Conservation (phyloP, 352 stramenopile genomes). For the Phytophthora nicotianae region DNA sequence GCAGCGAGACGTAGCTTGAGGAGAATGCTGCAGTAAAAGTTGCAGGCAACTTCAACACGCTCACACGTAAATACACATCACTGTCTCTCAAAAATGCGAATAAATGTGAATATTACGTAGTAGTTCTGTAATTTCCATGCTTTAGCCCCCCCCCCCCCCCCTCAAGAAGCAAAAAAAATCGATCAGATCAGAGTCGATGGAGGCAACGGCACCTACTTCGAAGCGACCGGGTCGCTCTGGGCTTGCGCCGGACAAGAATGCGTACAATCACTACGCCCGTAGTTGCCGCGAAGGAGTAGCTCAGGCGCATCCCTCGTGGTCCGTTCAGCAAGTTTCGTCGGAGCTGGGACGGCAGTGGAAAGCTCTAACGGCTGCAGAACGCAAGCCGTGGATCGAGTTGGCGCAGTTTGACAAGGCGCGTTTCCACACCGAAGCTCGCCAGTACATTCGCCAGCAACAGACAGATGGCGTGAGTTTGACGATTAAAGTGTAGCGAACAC, state of each 20-base stretch:
- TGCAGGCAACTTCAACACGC: conserved; percentile 12
- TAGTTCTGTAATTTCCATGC: background rate
- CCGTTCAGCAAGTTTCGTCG: conserved; percentile 49
- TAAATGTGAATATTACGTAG: conserved; percentile 8
- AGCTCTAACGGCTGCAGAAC: conserved; percentile 39
- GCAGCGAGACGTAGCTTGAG: conserved; percentile 29
- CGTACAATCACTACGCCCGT: conserved; percentile 59
- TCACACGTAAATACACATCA: conserved; percentile 12
- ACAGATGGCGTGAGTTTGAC: conserved; percentile 10
- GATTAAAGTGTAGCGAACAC: background rate
- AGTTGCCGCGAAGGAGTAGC: conserved; percentile 40
- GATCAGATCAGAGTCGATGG: conserved; percentile 6
- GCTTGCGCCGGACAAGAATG: conserved; percentile 39
- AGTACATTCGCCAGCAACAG: conserved; percentile 25
- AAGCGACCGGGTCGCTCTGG: conserved; percentile 6
- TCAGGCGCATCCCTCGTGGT: conserved; percentile 44
- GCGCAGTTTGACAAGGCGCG: conserved; percentile 66
- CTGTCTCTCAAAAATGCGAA: too few species aligned
- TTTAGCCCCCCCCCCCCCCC: conserved; percentile 2
- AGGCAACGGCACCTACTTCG: conserved; percentile 6
- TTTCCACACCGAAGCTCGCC: conserved; percentile 43
- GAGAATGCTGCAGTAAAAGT: conserved; percentile 10
- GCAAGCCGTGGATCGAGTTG: conserved; percentile 58
- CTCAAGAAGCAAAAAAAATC: background rate
- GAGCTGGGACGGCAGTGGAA: conserved; percentile 66